phyloP scores from a whole-genome alignment of 1,284 basidiomycete species.

The Rhodofomes roseus region DNA sequence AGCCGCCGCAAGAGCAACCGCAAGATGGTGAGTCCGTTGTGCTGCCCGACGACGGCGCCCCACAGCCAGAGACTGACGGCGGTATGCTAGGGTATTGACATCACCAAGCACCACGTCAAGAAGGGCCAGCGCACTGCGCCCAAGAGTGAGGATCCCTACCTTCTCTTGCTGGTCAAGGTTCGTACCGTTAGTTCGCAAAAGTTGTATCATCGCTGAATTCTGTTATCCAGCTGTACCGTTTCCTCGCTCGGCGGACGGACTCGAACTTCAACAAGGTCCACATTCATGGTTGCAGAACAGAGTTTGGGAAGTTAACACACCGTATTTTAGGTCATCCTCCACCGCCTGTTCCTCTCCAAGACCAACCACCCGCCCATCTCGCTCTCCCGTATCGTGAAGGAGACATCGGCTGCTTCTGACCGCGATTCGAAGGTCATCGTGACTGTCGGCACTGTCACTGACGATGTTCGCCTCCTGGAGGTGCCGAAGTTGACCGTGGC shows the following conservation, averaged over 20 bases:
- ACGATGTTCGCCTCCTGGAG: constrained; percentile 87
- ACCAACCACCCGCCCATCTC: constrained; percentile 97
- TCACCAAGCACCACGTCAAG: constrained; percentile 98
- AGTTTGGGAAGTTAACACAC: constrained; percentile 5
- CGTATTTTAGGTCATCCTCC: constrained; percentile 75
- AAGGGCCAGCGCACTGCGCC: constrained; percentile 94
- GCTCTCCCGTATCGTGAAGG: constrained; percentile 85
- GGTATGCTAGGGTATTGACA: constrained; percentile 87
- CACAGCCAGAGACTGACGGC: constrained; percentile 10
- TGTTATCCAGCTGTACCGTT: constrained; percentile 85
- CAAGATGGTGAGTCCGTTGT: constrained; percentile 74
- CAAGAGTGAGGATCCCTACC: constrained; percentile 98
- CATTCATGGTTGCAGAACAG: constrained; percentile 4
- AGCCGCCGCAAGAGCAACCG: constrained; percentile 58
- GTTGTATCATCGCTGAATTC: not conserved
- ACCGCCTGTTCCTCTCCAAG: constrained; percentile 96
- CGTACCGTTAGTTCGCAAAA: constrained; percentile 12
- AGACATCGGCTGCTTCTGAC: constrained; percentile 69
- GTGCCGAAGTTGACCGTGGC: constrained; percentile 94
- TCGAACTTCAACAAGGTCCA: constrained; percentile 93
- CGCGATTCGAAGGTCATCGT: constrained; percentile 86
- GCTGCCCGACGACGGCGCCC: constrained; percentile 14
- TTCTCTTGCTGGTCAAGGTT: constrained; percentile 98
- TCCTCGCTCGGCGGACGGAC: constrained; percentile 97
- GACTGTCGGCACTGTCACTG: constrained; percentile 90